These are phyloP conservation scores for Lithospermum erythrorhizon DNA, from an alignment of 257 asterid species.

Conservation along the genomic window DNA sequence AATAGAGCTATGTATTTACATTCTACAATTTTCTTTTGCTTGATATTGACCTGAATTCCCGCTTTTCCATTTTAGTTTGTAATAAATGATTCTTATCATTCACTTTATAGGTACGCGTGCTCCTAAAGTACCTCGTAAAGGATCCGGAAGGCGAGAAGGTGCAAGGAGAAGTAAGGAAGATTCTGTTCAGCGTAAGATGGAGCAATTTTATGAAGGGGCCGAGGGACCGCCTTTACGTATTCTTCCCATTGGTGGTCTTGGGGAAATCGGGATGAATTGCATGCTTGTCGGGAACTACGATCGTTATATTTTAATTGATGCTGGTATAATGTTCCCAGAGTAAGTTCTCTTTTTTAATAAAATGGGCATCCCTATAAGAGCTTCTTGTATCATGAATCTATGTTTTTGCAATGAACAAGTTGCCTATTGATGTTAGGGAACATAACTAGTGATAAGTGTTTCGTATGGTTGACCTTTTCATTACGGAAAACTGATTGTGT, in stretches of 20 bases:
- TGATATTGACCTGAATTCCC: no score
- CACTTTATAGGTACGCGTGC: constrained; percentile 35
- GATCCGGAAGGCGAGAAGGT: constrained; percentile 60
- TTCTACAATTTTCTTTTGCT: no score
- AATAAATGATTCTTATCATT: background rate
- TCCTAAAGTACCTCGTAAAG: constrained; percentile 44
- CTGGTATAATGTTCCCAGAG: constrained; percentile 99
- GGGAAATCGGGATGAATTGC: constrained; percentile 99
- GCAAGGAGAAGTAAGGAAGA: constrained; percentile 91
- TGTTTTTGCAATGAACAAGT: no score
- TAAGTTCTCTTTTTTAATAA: constrained; percentile 22
- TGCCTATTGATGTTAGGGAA: no score
- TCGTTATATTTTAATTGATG: constrained; percentile 89
- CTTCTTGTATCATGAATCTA: background rate
- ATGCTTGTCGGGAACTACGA: constrained; percentile 95
- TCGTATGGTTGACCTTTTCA: background rate
- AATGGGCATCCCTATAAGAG: constrained; percentile 2
- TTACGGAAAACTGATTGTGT: background rate
- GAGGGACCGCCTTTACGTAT: constrained; percentile 89
- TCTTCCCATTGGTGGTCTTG: constrained; percentile 95
- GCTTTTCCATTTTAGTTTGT: background rate
- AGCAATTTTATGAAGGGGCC: constrained; percentile 90
- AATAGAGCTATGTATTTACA: no score
- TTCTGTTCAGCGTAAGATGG: constrained; percentile 92
- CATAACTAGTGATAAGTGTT: no score